Percentiles rank a stretch among this genome's conserved stretches.
phyloP scores from a whole-genome alignment of 768 basidiomycete species.

The Rhodotorula kratochvilovae region DNA sequence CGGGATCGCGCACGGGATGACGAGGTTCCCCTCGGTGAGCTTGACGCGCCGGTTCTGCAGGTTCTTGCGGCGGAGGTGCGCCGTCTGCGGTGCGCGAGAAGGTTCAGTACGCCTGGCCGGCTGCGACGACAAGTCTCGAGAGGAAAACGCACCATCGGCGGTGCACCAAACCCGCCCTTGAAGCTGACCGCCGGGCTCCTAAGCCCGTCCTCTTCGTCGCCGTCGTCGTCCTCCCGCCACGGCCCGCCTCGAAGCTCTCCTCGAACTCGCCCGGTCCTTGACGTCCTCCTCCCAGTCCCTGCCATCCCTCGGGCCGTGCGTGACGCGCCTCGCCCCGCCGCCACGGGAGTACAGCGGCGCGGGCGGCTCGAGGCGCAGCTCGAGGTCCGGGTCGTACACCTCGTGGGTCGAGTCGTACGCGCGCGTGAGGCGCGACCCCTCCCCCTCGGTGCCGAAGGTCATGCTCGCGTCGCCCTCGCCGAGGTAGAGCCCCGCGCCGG shows the following conservation, averaged over 20 bases:
- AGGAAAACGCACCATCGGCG: constrained; percentile 17
- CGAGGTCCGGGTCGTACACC: constrained; percentile 14
- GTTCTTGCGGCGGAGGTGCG: constrained; percentile 31
- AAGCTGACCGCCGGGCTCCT: constrained; percentile 19
- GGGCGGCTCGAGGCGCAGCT: constrained; percentile 10
- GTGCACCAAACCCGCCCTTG: constrained; percentile 31
- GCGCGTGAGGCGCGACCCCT: neutral
- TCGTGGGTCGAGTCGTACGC: neutral
- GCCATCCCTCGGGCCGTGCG: neutral
- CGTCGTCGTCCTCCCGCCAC: neutral
- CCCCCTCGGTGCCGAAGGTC: neutral
- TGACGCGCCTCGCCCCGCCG: constrained; percentile 26
- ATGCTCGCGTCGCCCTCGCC: neutral
- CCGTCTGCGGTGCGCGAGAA: constrained; percentile 4
- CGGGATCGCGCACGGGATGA: constrained; percentile 77
- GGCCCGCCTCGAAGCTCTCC: constrained; percentile 26
- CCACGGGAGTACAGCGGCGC: constrained; percentile 29
- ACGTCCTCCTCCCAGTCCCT: constrained; percentile 20
- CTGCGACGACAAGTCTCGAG: neutral
- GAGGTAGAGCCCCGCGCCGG: neutral
- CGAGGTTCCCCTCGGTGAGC: constrained; percentile 80
- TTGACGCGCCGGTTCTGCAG: constrained; percentile 54
- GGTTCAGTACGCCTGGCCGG: neutral
- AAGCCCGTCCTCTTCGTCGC: neutral
- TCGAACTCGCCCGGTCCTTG: constrained; percentile 29